These are phyloP conservation scores for Candida labiduridarum DNA, from an alignment of 1,139 yeast species.

Conservation along the genomic window DNA sequence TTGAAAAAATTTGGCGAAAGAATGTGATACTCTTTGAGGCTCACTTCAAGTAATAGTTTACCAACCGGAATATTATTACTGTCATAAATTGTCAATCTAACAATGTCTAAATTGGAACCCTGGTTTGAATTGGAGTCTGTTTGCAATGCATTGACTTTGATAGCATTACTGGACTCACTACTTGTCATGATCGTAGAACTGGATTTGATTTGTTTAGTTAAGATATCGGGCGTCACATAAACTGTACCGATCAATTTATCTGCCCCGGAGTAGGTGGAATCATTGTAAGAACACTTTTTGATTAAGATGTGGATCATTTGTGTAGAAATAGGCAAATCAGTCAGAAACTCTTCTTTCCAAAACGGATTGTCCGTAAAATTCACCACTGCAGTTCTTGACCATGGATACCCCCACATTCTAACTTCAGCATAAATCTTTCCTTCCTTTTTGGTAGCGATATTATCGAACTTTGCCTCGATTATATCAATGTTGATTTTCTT, in stretches of 20 bases:
- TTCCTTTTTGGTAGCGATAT: constrained; percentile 8
- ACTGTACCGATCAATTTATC: constrained; percentile 57
- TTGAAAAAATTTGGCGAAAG: constrained; percentile 60
- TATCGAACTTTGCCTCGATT: constrained; percentile 65
- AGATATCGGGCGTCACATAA: constrained; percentile 56
- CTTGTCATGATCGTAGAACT: constrained; percentile 40
- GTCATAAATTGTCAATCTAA: constrained; percentile 46
- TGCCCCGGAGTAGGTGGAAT: constrained; percentile 24
- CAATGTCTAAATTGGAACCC: constrained; percentile 35
- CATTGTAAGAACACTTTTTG: constrained; percentile 36
- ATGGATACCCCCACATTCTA: constrained; percentile 65
- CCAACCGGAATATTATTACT: constrained; percentile 54
- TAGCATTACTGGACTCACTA: constrained; percentile 28
- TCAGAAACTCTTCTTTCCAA: constrained; percentile 69
- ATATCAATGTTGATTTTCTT: constrained; percentile 59
- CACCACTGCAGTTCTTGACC: constrained; percentile 71
- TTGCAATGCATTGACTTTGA: constrained; percentile 22
- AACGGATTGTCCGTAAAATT: constrained; percentile 55
- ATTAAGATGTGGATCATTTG: constrained; percentile 55
- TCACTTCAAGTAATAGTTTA: constrained; percentile 56
- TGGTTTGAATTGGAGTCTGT: constrained; percentile 11
- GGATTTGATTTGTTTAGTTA: constrained; percentile 38
- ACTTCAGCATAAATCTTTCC: constrained; percentile 62
- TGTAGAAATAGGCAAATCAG: constrained; percentile 59
- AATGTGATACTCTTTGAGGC: constrained; percentile 58